phyloP scores from a whole-genome alignment of 352 stramenopile genomes.

The Thraustochytrium aureum region DNA sequence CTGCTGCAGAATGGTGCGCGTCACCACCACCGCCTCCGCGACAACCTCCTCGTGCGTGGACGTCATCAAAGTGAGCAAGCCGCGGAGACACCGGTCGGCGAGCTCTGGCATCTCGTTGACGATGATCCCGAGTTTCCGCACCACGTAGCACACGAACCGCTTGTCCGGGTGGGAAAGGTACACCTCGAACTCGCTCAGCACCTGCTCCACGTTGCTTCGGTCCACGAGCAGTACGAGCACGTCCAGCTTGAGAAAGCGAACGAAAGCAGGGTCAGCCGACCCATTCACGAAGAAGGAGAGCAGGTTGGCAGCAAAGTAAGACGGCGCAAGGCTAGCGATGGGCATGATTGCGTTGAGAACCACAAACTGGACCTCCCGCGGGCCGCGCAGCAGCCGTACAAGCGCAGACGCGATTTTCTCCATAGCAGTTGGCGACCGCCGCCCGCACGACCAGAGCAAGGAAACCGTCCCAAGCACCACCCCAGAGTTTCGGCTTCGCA shows the following conservation, averaged over 20 bases:
- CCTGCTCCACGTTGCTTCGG: slow-evolving; percentile 82
- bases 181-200: slow-evolving; percentile 93
- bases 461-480: slow-evolving; percentile 95
- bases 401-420: slow-evolving; percentile 94
- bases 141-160: slow-evolving; percentile 88
- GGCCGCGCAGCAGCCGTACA: slow-evolving; percentile 94
- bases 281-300: slow-evolving; percentile 96
- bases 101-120: slow-evolving; percentile 71
- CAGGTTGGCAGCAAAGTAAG: slow-evolving; percentile 95
- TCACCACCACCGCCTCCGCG: slow-evolving; percentile 91
- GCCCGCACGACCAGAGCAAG: slow-evolving; percentile 95
- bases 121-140: slow-evolving; percentile 87
- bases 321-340: slow-evolving; percentile 87
- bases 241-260: slow-evolving; percentile 95
- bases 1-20: slow-evolving; percentile 91
- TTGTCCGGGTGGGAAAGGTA: slow-evolving; percentile 94
- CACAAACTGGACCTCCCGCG: slow-evolving; percentile 97
- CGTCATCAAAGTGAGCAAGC: slow-evolving; percentile 73
- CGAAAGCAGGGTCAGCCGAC: slow-evolving; percentile 91
- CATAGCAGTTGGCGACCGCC: slow-evolving; percentile 73
- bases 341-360: slow-evolving; percentile 92
- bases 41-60: slow-evolving; percentile 84
- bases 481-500: slow-evolving; percentile 95
- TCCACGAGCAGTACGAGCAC: slow-evolving; percentile 91
- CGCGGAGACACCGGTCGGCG: slow-evolving; percentile 58